Base-by-base conservation (phyloP, 2,329 filamentous ascomycete genomes). In the Phoma sp. region DNA sequence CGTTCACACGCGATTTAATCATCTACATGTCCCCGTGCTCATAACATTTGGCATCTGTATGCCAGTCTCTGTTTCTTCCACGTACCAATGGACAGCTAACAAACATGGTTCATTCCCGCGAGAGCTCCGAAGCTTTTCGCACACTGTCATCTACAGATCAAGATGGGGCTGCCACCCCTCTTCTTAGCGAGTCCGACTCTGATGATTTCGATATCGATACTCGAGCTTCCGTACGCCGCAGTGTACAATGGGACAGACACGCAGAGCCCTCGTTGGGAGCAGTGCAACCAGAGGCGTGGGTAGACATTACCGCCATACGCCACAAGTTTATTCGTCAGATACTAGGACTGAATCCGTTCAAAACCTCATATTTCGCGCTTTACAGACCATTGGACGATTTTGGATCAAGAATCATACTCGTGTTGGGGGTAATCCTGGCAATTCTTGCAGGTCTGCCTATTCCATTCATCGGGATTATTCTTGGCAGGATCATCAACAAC, bases 401-500 rank as follows among this genome's bases (percentile, higher is more conserved):
- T n/a, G 61, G 68, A 21, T 80, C 77, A 56, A 68, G 72, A 58
- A 21, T 57, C 1, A 72, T 77, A 10, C 66, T 77, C 2, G 50
- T 62, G 12, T 46, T 65, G 12, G 77, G 72, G 5, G 66, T 74
- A 14, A 7, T 77, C 5, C 67, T 75, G 18, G 80, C 84, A 33
- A 80, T 84, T 11, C 26, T 50, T 5, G 53, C 53, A 14, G 53
- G 53, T 14, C 21, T 56, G 14, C 53, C 53, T 1, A 52, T 56
- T 42, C 85, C 83, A 14, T 73, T 88, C n/a, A 84, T 88, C 67
- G 85, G 83, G 30, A 81, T 88, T 48, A 77, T 81, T 17, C 78
- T 81, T 37, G 78, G 78, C 29, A 73, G 78, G 47, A 78, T 82
- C 48, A 81, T 82, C 67, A 78, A 80, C 56, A 69, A 74, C 20